Evolutionary conservation across 2,329 filamentous ascomycete species (phyloP).

Genomic region (Knoxdaviesia proteae): DNA sequence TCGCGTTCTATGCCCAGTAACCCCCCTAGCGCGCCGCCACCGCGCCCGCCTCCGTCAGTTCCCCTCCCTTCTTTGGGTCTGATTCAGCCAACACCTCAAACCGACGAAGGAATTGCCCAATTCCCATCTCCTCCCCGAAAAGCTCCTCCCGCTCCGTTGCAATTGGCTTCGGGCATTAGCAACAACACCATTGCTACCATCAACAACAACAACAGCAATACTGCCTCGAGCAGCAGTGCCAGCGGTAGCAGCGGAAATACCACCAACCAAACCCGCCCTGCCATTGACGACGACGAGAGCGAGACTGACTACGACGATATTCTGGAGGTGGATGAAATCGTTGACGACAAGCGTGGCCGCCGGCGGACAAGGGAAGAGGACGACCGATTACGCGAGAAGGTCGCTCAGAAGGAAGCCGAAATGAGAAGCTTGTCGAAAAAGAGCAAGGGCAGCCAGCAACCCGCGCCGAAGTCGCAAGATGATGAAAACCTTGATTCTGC

Average conservation of each 20-base stretch:
- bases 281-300: slow-evolving; percentile 37
- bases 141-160: slow-evolving; percentile 65
- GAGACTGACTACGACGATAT: slow-evolving; percentile 74
- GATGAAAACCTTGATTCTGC: slow-evolving; percentile 5
- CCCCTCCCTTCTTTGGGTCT: slow-evolving; percentile 15
- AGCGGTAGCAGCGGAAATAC: too few species aligned
- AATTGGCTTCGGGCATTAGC: slow-evolving; percentile 30
- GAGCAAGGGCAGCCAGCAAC: slow-evolving; percentile 29
- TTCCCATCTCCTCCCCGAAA: slow-evolving; percentile 51
- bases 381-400: slow-evolving; percentile 52
- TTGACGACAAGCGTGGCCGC: slow-evolving; percentile 45
- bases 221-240: too few species aligned
- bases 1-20: slow-evolving; percentile 22
- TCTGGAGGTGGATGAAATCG: slow-evolving; percentile 45
- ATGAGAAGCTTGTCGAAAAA: slow-evolving; percentile 55
- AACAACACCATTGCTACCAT: slow-evolving; percentile 9
- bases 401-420: slow-evolving; percentile 47
- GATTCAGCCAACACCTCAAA: slow-evolving; percentile 21
- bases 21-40: slow-evolving; percentile 31
- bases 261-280: too few species aligned
- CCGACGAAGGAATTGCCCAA: slow-evolving; percentile 23
- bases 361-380: slow-evolving; percentile 77
- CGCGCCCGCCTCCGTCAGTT: slow-evolving; percentile 21
- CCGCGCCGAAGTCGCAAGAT: slow-evolving; percentile 1
- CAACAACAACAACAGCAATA: neutral